Conservation (phyloP, 1,139 yeast genomes). For the Scheffersomyces lignicola region DNA sequence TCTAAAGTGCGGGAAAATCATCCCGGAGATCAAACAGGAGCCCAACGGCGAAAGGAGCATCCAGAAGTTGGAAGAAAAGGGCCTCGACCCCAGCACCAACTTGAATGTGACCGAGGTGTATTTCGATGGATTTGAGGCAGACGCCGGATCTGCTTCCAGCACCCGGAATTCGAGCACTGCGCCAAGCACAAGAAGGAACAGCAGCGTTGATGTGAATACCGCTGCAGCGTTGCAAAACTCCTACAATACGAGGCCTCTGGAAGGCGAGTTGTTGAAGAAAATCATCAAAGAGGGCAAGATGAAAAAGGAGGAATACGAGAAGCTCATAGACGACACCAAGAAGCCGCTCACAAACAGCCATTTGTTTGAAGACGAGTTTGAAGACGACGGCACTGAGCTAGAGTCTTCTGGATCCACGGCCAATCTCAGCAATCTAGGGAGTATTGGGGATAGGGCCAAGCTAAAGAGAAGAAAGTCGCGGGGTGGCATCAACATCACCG, state of each 20-base stretch:
- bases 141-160: background rate
- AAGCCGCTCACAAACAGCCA: conserved; percentile 26
- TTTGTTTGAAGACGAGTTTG: conserved; percentile 31
- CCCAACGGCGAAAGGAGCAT: conserved; percentile 52
- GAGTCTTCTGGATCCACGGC: conserved; percentile 11
- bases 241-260: conserved; percentile 3
- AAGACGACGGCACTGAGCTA: conserved; percentile 16
- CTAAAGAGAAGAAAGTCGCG: conserved; percentile 28
- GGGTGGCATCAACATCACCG: conserved; percentile 25
- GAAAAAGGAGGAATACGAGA: conserved; percentile 26
- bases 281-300: conserved; percentile 25
- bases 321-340: conserved; percentile 24
- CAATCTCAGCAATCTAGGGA: conserved; percentile 10
- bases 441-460: conserved; percentile 8
- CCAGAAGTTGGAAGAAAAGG: conserved; percentile 39
- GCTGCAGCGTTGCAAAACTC: too few species aligned
- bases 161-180: background rate
- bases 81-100: conserved; percentile 40
- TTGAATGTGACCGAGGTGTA: conserved; percentile 42
- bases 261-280: conserved; percentile 28
- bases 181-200: conserved; percentile 1
- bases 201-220: background rate
- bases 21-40: conserved; percentile 61
- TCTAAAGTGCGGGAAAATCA: conserved; percentile 60
- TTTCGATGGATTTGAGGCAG: conserved; percentile 31